phyloP scores from a whole-genome alignment of 495 filamentous ascomycete species.

The Letharia lupina region DNA sequence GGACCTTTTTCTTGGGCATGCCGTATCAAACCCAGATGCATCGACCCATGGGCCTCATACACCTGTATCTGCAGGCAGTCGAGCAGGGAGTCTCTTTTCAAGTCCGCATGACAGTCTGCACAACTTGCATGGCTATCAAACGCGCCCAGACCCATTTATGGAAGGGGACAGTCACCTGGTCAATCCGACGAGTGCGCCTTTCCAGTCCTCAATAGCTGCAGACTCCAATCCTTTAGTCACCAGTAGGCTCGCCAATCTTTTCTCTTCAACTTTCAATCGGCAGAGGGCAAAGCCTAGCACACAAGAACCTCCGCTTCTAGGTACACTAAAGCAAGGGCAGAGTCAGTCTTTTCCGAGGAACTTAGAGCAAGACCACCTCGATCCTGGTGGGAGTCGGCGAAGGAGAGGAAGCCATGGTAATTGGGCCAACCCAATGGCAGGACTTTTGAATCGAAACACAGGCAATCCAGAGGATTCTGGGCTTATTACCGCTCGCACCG shows the following conservation, averaged over 20 bases:
- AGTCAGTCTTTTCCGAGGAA: slow-evolving; percentile 76
- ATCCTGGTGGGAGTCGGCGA: slow-evolving; percentile 57
- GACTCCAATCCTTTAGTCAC: slow-evolving; percentile 32
- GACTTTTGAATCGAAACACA: slow-evolving; percentile 42
- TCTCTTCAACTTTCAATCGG: slow-evolving; percentile 53
- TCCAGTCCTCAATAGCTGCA: slow-evolving; percentile 20
- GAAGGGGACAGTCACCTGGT: slow-evolving; percentile 30
- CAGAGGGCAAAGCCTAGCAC: slow-evolving; percentile 63
- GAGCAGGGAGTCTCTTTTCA: slow-evolving; percentile 54
- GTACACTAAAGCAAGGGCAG: slow-evolving; percentile 64
- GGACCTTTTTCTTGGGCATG: slow-evolving; percentile 34
- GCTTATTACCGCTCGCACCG: slow-evolving; percentile 37
- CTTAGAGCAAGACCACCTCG: slow-evolving; percentile 51
- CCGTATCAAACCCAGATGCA: slow-evolving; percentile 32
- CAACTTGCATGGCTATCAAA: slow-evolving; percentile 37
- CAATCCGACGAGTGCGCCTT: slow-evolving; percentile 30
- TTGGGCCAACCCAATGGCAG: slow-evolving; percentile 49
- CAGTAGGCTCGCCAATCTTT: slow-evolving; percentile 50
- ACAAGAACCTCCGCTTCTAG: slow-evolving; percentile 59
- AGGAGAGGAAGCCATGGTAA: slow-evolving; percentile 60
- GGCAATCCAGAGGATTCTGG: slow-evolving; percentile 32
- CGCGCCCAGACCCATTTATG: slow-evolving; percentile 20
- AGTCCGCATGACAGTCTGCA: slow-evolving; percentile 57
- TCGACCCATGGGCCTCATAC: slow-evolving; percentile 54
- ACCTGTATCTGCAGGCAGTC: slow-evolving; percentile 57